Base-by-base conservation (phyloP, 495 filamentous ascomycete genomes). In the Gamarada debralockiae region DNA sequence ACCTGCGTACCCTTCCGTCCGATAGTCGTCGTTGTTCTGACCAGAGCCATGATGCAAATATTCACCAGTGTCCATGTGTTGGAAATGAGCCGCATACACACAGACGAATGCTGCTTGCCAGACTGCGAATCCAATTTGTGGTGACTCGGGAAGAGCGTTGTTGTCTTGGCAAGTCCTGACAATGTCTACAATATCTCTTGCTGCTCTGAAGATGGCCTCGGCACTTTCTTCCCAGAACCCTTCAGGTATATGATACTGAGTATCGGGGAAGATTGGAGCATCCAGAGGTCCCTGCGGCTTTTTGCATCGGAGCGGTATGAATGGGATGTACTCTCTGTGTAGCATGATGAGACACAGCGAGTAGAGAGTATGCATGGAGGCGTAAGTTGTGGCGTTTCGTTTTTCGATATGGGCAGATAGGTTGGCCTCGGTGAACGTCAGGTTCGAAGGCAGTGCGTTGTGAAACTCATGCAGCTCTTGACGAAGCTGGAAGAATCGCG, bases 341-440 rank as follows among this genome's bases (percentile, higher is more conserved):
- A 95, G 74, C 62, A 89, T 83, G 48, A 96, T 89, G 31, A 80
- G 73, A 52, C 85, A 92, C 6, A 95, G 71, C 27, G 84, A 83
- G 57, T 86, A 85, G 4, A 89, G 81, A 55, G 87, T 83, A 60
- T 96, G 90, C 67, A 93, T 75, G 18, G 90, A 74, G 3, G 85
- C 84, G 58, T 89, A 96, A 2, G 82, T 74, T 29, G 86, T 85
- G 14, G 87, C 81, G 2, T 81, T 87, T 56, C 83, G 83, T 58
- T 85, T 82, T 55, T 83, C 85, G 63, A 90, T 86, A 61, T 93
- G 87, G 14, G 83, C 87, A 58, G 87, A 83, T n/a, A 86, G 86
- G 65, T 91, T 96, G 36, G 78, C 77, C 14, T 77, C 67, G 0
- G 82, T 90, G 62, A 90, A 87, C 7, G 80, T 81, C 42, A 90